Conservation (phyloP, 805 yeast species). For the Kazachstania kunashirensis region DNA sequence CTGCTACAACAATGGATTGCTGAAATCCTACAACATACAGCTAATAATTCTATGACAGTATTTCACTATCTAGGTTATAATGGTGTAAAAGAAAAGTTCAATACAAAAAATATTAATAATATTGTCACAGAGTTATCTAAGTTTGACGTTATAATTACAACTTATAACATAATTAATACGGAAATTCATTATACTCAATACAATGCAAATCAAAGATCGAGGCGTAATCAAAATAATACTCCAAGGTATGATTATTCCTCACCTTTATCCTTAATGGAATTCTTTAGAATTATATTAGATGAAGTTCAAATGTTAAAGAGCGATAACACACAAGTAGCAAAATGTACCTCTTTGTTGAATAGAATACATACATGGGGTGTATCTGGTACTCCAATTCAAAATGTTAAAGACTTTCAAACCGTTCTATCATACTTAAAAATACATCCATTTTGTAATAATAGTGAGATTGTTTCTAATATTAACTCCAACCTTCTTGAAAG, state of each 20-base stretch:
- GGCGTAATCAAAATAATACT: slow-evolving; percentile 22
- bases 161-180: slow-evolving; percentile 58
- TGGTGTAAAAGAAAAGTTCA: slow-evolving; percentile 26
- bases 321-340: slow-evolving; percentile 65
- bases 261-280: slow-evolving; percentile 71
- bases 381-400: slow-evolving; percentile 85
- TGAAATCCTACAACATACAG: slow-evolving; percentile 44
- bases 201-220: slow-evolving; percentile 38
- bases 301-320: slow-evolving; percentile 88
- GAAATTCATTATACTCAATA: slow-evolving; percentile 77
- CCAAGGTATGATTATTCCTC: slow-evolving; percentile 53
- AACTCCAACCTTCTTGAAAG: slow-evolving; percentile 6
- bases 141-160: slow-evolving; percentile 71
- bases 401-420: slow-evolving; percentile 58
- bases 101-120: slow-evolving; percentile 14
- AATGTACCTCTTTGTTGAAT: slow-evolving; percentile 69
- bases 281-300: slow-evolving; percentile 84
- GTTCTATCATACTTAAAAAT: slow-evolving; percentile 56
- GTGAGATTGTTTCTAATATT: slow-evolving; percentile 12
- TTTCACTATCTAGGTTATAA: slow-evolving; percentile 54
- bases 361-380: slow-evolving; percentile 94
- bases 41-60: slow-evolving; percentile 38
- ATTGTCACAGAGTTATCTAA: slow-evolving; percentile 46
- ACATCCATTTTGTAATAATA: slow-evolving; percentile 48
- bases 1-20: slow-evolving; percentile 79